Base-by-base conservation (phyloP, 176 grass and related monocot genomes). In the Avena eriantha region DNA sequence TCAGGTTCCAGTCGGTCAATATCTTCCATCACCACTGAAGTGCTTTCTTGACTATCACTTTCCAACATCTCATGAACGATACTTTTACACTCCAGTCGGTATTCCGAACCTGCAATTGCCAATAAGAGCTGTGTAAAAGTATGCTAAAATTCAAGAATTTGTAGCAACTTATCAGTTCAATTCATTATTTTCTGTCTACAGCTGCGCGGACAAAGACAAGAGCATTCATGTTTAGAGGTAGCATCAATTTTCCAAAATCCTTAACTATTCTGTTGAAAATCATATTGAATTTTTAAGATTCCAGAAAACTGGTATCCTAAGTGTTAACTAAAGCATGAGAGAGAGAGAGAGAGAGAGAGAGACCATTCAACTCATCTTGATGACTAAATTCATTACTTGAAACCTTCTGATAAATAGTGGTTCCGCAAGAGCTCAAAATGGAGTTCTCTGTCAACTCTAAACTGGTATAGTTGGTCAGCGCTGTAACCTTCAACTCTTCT, bases 341-440 rank as follows among this genome's bases (percentile, higher is more conserved):
- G 56, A 84, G 66, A 5, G 66, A 7, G 68, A 82, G 21, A 45
- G 2, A 75, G 49, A 23, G 77, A 63, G 55, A 63, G 68, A 74
- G 69, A 87, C 79, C 70, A 31, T 87, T 76, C 33, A 82, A 56
- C 35, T 61, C 79, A 76, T 76, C 86, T 87, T 58, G 86, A 67
- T 67, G 16, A 75, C 57, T 56, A 17, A 24, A 73, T 39, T 11
- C 59, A 39, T 76, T 57, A 34, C 10, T 34, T 16, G 75, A 86
- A 88, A 77, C 72, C 34, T 82, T 82, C 71, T 82, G 69, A 53
- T 36, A 82, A 12, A 76, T 59, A 61, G 39, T 86, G 33, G 68
- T 85, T 68, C 61, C 57, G 3, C 11, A 63, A 77, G 73, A 88
- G 54, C 10, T 60, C 19, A 78, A 53, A 57, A 24, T 58, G 39